Percentiles rank a stretch among this genome's conserved stretches.
These are phyloP conservation scores for Mimosa pudica DNA, from an alignment of 306 rosid genomes.

Conservation along the genomic window DNA sequence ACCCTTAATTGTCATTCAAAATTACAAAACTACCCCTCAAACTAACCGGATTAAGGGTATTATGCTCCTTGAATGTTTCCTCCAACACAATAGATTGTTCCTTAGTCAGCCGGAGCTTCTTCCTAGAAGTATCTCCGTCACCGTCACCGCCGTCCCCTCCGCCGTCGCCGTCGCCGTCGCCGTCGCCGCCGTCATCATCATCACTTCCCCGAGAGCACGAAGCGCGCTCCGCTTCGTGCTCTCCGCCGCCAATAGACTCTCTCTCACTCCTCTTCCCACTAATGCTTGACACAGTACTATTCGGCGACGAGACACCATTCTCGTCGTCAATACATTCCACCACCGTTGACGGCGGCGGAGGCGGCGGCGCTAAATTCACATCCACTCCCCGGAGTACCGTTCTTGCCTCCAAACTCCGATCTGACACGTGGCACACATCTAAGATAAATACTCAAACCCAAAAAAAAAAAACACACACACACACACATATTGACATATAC, in stretches of 20 bases:
- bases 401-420: slow-evolving; percentile 56
- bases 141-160: not conserved
- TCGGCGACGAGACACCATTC: slow-evolving; percentile 80
- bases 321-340: slow-evolving; percentile 62
- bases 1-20: not conserved
- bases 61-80: slow-evolving; percentile 88
- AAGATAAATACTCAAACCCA: not conserved
- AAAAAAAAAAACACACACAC: too few relatives aligned
- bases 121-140: slow-evolving; percentile 50
- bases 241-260: slow-evolving; percentile 63
- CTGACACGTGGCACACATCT: slow-evolving; percentile 35
- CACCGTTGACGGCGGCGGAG: slow-evolving; percentile 33
- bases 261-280: slow-evolving; percentile 87
- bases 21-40: slow-evolving; percentile 20
- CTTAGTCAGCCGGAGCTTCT: slow-evolving; percentile 84
- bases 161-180: not conserved
- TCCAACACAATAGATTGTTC: slow-evolving; percentile 81
- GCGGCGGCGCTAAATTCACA: slow-evolving; percentile 49
- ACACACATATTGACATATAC: not conserved
- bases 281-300: slow-evolving; percentile 81
- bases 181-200: slow-evolving; percentile 60
- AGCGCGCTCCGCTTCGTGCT: slow-evolving; percentile 63
- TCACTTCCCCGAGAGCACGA: slow-evolving; percentile 73
- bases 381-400: slow-evolving; percentile 61
- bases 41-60: slow-evolving; percentile 81